Base-by-base conservation (phyloP, 805 yeast genomes). In the Deakozyma indianensis region DNA sequence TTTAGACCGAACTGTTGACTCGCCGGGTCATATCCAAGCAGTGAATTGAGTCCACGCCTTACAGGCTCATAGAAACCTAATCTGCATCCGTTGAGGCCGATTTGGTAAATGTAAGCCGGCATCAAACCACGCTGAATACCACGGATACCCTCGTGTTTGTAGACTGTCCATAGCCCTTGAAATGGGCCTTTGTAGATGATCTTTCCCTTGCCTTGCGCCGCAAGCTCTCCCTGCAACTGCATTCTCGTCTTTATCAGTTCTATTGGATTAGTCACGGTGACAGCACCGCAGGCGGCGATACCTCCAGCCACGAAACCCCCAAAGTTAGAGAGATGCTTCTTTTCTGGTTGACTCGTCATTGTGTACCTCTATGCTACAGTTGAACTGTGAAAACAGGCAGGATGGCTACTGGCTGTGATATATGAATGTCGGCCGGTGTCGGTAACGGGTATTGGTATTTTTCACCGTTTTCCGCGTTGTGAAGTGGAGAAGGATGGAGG, bases 231-330 rank as follows among this genome's bases (percentile, higher is more conserved):
- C 63, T 92, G 96, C 42, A 92, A 69, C 63, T 92, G 98, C 94
- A 90, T 83, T 66, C 97, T 56, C 5, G 95, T 92, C 66, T 92
- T 92, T 54, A 90, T 86, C 50, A 92, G 69, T 63, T 92, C 98
- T 51, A 92, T 81, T 3, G 98, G 98, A 60, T 92, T 92, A 3
- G 97, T 88, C 59, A 90, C 80, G 0, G 96, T 90, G 41, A 92
- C 98, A 0, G 98, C 97, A 45, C 94, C 92, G 68, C 97, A 88
- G 2, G 97, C 96, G 2, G 98, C 98, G 15, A 83, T 48, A 5
- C 92, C 95, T 46, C 96, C 96, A 3, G 96, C 95, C 3, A 79
- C 56, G 55, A 88, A 20, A 14, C 22, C 27, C n/a, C 43, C 28
- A 22, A 22, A 7, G 21, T 22, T 41, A 21, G 25, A 40, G 16